These are phyloP conservation scores for Pleurotus salmoneostramineus DNA, from an alignment of 768 basidiomycete species.

Conservation along the genomic window DNA sequence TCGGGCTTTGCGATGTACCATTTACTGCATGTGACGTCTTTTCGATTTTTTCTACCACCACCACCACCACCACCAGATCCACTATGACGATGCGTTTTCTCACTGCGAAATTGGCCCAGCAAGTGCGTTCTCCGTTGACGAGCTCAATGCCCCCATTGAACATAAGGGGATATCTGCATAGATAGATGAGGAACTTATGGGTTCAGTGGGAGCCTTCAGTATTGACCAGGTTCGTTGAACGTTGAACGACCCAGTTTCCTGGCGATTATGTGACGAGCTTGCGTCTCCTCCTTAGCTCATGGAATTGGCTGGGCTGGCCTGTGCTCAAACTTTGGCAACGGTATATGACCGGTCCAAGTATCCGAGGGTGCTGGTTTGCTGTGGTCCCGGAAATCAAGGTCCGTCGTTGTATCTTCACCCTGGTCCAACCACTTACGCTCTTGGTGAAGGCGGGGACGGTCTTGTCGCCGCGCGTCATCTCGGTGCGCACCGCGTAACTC, in stretches of 20 bases:
- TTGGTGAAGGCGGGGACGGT: constrained; percentile 75
- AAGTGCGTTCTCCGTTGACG: constrained; percentile 33
- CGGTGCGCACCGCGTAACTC: constrained; percentile 33
- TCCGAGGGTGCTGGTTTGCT: constrained; percentile 85
- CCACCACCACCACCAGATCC: constrained; percentile 6
- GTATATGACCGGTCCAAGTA: constrained; percentile 68
- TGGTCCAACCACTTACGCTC: too few relatives aligned
- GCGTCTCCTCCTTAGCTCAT: constrained; percentile 56
- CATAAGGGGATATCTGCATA: constrained; percentile 20
- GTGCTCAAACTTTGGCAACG: constrained; percentile 83
- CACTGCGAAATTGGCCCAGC: constrained; percentile 71
- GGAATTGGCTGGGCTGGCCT: constrained; percentile 94
- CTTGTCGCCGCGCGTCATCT: constrained; percentile 95
- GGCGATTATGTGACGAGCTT: not conserved
- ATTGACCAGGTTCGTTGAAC: constrained; percentile 72
- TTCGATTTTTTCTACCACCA: not conserved
- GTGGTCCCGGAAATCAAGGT: constrained; percentile 96
- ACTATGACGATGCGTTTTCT: constrained; percentile 60
- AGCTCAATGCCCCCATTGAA: too few relatives aligned
- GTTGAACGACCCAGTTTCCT: not conserved
- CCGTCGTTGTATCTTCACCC: not conserved
- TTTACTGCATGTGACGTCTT: not conserved
- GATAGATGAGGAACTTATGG: constrained; percentile 97
- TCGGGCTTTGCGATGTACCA: not conserved
- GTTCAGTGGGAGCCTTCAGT: constrained; percentile 82